Evolutionary conservation across 2,329 filamentous ascomycete genomes (phyloP).

Genomic region (Diaporthe humulicola): DNA sequence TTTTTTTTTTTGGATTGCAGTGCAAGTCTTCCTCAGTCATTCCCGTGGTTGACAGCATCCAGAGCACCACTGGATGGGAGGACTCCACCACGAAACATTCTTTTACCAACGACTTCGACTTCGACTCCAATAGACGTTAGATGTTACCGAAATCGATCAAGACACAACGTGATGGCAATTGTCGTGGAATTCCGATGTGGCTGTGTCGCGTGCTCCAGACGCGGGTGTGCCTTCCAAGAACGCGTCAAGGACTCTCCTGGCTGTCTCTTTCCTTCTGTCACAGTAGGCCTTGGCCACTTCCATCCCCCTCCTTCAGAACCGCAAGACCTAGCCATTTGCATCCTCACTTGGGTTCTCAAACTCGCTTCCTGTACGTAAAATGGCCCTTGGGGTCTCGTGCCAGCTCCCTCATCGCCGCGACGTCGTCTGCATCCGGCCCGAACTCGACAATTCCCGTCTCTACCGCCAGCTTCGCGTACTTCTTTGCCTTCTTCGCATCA

Average conservation of each 20-base stretch:
- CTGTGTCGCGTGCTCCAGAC: no score
- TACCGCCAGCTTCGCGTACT: slow-evolving; percentile 48
- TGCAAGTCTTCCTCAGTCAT: neutral
- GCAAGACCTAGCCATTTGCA: neutral
- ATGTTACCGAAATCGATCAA: neutral
- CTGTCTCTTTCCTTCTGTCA: neutral
- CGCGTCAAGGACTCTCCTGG: no score
- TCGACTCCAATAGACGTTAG: neutral
- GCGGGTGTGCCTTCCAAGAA: neutral
- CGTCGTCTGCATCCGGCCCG: slow-evolving; percentile 47
- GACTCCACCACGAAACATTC: neutral
- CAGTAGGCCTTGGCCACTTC: neutral
- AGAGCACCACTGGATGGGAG: no score
- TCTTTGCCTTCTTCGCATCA: slow-evolving; percentile 43
- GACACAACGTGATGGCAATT: neutral
- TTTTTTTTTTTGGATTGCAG: neutral
- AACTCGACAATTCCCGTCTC: slow-evolving; percentile 50
- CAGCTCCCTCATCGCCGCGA: slow-evolving; percentile 49
- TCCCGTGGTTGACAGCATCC: neutral
- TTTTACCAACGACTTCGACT: neutral
- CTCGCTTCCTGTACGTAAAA: slow-evolving; percentile 32
- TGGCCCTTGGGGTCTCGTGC: slow-evolving; percentile 45
- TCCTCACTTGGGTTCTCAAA: neutral
- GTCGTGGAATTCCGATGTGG: neutral
- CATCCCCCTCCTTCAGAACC: neutral